These are phyloP conservation scores for Penicillium canariense DNA, from an alignment of 495 filamentous ascomycete genomes.

Conservation along the genomic window DNA sequence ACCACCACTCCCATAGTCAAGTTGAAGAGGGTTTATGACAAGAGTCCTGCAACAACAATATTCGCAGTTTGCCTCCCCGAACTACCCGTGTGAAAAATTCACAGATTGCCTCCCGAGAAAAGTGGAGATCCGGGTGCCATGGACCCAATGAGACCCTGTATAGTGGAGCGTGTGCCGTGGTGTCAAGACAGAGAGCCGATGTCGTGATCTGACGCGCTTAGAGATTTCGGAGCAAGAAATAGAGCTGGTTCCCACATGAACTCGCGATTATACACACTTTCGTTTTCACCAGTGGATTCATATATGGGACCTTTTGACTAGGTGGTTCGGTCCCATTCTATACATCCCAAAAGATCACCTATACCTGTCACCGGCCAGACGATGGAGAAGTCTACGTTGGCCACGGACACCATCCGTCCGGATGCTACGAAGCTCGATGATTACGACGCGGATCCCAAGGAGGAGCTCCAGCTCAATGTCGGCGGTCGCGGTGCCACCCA, in stretches of 20 bases:
- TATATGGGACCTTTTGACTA: not conserved
- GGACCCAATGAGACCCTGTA: conserved; percentile 16
- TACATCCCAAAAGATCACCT: not conserved
- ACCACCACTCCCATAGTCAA: not conserved
- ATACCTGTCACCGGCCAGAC: not conserved
- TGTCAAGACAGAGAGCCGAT: conserved; percentile 13
- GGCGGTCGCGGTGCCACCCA: conserved; percentile 37
- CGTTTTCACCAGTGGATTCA: not conserved
- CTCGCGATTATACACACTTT: not conserved
- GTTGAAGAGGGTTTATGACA: not conserved
- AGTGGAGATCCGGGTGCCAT: conserved; percentile 10
- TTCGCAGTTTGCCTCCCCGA: not conserved
- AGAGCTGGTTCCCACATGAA: conserved; percentile 7
- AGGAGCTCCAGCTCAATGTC: conserved; percentile 35
- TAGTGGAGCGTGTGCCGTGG: conserved; percentile 15
- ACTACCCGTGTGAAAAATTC: conserved; percentile 3
- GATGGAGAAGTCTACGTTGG: conserved; percentile 17
- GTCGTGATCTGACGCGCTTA: conserved; percentile 21
- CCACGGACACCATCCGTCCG: conserved; percentile 18
- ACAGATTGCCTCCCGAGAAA: conserved; percentile 9
- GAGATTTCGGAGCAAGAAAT: conserved; percentile 12
- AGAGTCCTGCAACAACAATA: not conserved
- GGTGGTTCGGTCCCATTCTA: not conserved
- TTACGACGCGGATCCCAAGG: conserved; percentile 24
- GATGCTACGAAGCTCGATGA: conserved; percentile 19